phyloP scores from a whole-genome alignment of 129 eudicot genomes.

The Lonicera japonica region DNA sequence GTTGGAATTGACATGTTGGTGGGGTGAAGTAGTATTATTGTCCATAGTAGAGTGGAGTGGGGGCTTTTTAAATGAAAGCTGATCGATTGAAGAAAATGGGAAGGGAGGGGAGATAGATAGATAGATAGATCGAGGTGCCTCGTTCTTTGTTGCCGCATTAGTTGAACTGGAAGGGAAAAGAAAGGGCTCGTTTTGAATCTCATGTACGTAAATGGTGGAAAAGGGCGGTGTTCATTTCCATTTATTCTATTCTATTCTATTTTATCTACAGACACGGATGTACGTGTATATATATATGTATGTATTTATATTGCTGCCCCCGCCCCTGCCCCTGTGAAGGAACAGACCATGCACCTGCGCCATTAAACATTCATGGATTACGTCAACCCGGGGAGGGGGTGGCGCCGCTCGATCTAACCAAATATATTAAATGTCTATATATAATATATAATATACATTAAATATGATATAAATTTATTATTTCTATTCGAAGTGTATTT shows the following conservation, averaged over 20 bases:
- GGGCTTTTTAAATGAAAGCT: neutral
- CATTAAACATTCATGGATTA: too few species aligned
- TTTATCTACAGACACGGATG: too few species aligned
- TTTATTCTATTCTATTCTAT: constrained; percentile 5
- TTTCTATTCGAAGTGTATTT: too few species aligned
- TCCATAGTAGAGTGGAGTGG: constrained; percentile 14
- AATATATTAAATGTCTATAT: too few species aligned
- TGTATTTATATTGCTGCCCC: constrained; percentile 6
- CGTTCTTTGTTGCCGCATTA: constrained; percentile 32
- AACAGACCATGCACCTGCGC: neutral
- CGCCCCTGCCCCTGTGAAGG: too few species aligned
- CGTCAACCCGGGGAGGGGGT: too few species aligned
- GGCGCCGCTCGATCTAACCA: too few species aligned
- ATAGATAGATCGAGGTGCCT: neutral
- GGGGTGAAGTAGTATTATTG: constrained; percentile 17
- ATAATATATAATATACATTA: too few species aligned
- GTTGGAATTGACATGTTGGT: constrained; percentile 7
- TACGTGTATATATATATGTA: too few species aligned
- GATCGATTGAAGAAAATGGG: constrained; percentile 1
- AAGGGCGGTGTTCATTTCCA: constrained; percentile 58
- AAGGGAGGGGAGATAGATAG: constrained; percentile 15
- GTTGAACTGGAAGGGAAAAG: constrained; percentile 16
- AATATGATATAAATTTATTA: too few species aligned
- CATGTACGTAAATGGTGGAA: constrained; percentile 48
- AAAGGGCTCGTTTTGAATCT: constrained; percentile 2